Evolutionary conservation across 192 early-diverging fungal genomes (phyloP).

Genomic region (Rhizoclosmatium sp.): DNA sequence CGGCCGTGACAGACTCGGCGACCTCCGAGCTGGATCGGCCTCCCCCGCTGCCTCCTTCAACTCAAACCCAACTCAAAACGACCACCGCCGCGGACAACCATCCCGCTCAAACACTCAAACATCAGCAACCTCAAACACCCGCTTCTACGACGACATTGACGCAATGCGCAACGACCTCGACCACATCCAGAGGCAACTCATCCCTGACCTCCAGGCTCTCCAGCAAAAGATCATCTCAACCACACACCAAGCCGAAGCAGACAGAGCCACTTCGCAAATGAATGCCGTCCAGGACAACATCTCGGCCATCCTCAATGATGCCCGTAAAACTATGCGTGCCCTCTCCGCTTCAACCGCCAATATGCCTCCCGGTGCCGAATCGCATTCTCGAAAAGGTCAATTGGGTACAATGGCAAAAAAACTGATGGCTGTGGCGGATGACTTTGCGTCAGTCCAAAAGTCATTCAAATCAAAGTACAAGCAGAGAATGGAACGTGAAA

Average conservation of each 20-base stretch:
- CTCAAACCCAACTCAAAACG: not conserved
- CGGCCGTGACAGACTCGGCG: conserved; percentile 7
- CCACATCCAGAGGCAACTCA: conserved; percentile 21
- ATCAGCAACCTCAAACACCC: not conserved
- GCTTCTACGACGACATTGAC: conserved; percentile 44
- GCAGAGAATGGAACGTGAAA: conserved; percentile 59
- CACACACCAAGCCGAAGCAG: conserved; percentile 37
- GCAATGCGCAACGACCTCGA: conserved; percentile 36
- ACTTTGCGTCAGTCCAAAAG: conserved; percentile 50
- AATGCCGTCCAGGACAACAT: conserved; percentile 25
- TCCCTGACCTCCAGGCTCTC: conserved; percentile 29
- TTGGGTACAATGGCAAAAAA: conserved; percentile 49
- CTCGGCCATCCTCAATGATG: not conserved
- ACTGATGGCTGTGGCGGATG: conserved; percentile 50
- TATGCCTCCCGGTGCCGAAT: conserved; percentile 31
- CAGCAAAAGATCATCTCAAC: conserved; percentile 42
- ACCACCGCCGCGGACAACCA: not conserved
- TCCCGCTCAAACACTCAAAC: conserved; percentile 1
- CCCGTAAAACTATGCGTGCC: conserved; percentile 37
- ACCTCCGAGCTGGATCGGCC: not conserved
- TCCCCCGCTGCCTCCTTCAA: not conserved
- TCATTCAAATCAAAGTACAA: conserved; percentile 54
- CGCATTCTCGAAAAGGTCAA: conserved; percentile 46
- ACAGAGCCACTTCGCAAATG: conserved; percentile 31
- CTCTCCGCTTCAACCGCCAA: conserved; percentile 40